A percentile compares a stretch with the other conserved stretches of the same genome.
These are phyloP conservation scores for Pseudomassariella vexata DNA, from an alignment of 2,329 filamentous ascomycete species.

Conservation along the genomic window DNA sequence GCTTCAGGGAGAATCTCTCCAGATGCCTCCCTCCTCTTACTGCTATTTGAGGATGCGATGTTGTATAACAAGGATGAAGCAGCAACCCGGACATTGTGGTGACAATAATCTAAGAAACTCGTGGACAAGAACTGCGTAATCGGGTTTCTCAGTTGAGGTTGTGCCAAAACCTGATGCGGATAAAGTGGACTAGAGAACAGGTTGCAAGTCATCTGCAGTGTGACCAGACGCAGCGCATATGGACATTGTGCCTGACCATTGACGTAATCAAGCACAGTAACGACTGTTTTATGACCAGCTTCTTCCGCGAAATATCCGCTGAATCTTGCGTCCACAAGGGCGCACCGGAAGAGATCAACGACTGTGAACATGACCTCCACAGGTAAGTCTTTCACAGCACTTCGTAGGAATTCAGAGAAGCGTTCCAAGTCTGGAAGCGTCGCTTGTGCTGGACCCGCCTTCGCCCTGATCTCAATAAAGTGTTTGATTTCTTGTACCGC, in stretches of 20 bases:
- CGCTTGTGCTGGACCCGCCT: slow-evolving; percentile 56
- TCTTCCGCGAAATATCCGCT: slow-evolving; percentile 83
- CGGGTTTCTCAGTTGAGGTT: slow-evolving; percentile 44
- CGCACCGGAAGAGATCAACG: slow-evolving; percentile 77
- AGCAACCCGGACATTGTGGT: slow-evolving; percentile 71
- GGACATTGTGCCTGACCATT: slow-evolving; percentile 55
- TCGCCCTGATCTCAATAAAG: slow-evolving; percentile 63
- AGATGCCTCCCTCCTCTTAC: slow-evolving; percentile 51
- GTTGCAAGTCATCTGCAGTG: slow-evolving; percentile 79
- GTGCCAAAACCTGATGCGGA: slow-evolving; percentile 53
- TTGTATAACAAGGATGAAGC: slow-evolving; percentile 83
- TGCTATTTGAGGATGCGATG: slow-evolving; percentile 65
- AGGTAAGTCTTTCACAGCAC: slow-evolving; percentile 50
- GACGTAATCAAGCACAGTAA: slow-evolving; percentile 55
- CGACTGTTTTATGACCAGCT: slow-evolving; percentile 54
- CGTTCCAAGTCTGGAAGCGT: slow-evolving; percentile 64
- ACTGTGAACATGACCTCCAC: slow-evolving; percentile 68
- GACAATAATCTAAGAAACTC: slow-evolving; percentile 71
- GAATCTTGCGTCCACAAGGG: slow-evolving; percentile 71
- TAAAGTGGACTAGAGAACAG: slow-evolving; percentile 74
- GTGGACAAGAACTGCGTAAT: slow-evolving; percentile 67
- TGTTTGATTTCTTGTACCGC: slow-evolving; percentile 59
- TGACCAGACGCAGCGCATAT: slow-evolving; percentile 78
- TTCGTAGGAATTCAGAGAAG: slow-evolving; percentile 57
- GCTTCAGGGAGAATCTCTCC: slow-evolving; percentile 57